Base-by-base conservation (phyloP, 2,329 filamentous ascomycete species). In the Alternaria sp. region DNA sequence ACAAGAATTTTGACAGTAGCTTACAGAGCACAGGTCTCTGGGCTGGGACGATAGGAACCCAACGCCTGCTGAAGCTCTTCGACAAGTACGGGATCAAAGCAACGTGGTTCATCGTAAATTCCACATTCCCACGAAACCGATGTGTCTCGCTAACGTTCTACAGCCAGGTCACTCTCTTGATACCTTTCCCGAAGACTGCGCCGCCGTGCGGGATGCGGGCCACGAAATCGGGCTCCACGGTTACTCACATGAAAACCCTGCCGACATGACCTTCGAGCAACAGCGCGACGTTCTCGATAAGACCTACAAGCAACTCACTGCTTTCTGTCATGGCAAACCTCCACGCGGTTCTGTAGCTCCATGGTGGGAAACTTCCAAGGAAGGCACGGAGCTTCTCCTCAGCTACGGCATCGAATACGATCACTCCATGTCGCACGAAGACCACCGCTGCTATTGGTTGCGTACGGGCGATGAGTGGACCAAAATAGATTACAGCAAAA, bases 201-300 rank as follows among this genome's bases (percentile, higher is more conserved):
- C 76, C n/a, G 72, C 84, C 80, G 54, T 91, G 7, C 84, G 86
- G 14, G 88, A 91, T 62, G 82, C 83, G 0, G 88, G 88, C 2
- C 88, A 90, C 69, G 88, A 91, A 71, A 87, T 86, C 60, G 88
- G 88, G 2, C 81, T 91, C 7, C 90, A 93, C 64, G 90, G 81
- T 5, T 93, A 93, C 78, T 88, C 85, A 0, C 90, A 93, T 69
- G 90, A 93, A 73, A 92, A 93, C 68, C 89, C 90, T 0, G 83
- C 82, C 0, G 86, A 88, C 57, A 91, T 93, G 89, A 90, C 84
- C 0, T 74, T 91, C 1, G 90, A 93, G 72, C 91, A 94, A 78
- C 91, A 94, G 75, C 85, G 85, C 14, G 89, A 91, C 58, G 88
- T 94, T 16, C 83, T 94, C 6, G 88, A 91, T 69, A 91, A 91